These are phyloP conservation scores for Lactarius psammicola DNA, from an alignment of 768 basidiomycete genomes.

Conservation along the genomic window DNA sequence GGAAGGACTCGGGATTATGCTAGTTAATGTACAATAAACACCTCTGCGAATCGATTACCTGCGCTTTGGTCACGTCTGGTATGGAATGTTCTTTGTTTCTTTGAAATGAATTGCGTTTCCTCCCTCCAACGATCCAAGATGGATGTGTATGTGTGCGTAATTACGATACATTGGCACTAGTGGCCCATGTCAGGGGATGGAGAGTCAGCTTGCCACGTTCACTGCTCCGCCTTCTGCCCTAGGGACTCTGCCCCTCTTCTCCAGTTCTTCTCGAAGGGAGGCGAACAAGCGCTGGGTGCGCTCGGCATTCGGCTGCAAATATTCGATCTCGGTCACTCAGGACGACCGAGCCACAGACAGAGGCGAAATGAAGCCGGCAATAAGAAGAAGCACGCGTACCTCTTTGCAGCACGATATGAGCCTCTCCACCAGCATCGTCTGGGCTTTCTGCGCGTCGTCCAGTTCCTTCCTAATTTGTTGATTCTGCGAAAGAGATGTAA, in stretches of 20 bases:
- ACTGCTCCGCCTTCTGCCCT: conserved; percentile 29
- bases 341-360: conserved; percentile 5
- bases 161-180: conserved; percentile 19
- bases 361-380: background rate
- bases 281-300: conserved; percentile 78
- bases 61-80: background rate
- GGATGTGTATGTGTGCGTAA: conserved; percentile 9
- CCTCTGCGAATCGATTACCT: background rate
- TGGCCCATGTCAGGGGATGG: background rate
- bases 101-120: conserved; percentile 2
- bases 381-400: conserved; percentile 45
- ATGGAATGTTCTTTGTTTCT: background rate
- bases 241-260: conserved; percentile 54
- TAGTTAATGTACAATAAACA: background rate
- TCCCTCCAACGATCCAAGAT: background rate
- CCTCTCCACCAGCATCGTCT: conserved; percentile 79
- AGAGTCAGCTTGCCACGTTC: conserved; percentile 20
- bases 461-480: conserved; percentile 71
- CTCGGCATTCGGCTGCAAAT: conserved; percentile 70
- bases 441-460: conserved; percentile 75
- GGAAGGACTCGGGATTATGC: background rate
- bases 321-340: conserved; percentile 24
- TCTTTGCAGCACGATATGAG: conserved; percentile 85
- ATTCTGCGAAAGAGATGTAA: conserved; percentile 42
- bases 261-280: conserved; percentile 79